A percentile compares a stretch with the other conserved stretches of the same genome.
These are phyloP conservation scores for Colletotrichum sp. DNA, from an alignment of 2,329 filamentous ascomycete species.

Conservation along the genomic window DNA sequence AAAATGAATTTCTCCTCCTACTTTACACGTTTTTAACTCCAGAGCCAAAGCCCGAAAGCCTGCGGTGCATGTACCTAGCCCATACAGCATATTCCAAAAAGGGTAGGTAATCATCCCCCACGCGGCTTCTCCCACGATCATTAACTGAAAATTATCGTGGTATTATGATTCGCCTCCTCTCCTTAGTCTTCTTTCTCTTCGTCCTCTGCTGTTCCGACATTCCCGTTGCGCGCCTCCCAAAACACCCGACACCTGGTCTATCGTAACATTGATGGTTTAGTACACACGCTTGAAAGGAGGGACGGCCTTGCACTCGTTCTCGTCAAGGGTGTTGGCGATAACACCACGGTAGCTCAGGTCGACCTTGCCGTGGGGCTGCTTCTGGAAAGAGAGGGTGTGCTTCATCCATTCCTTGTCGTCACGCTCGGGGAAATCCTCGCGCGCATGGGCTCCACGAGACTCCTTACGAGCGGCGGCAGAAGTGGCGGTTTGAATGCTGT, in stretches of 20 bases:
- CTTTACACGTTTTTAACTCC: constrained; percentile 22
- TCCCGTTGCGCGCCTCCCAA: neutral
- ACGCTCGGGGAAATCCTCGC: constrained; percentile 95
- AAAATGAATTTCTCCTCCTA: constrained; percentile 20
- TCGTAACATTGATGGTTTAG: constrained; percentile 50
- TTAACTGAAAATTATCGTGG: constrained; percentile 8
- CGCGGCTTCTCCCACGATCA: constrained; percentile 14
- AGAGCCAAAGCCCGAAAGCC: constrained; percentile 19
- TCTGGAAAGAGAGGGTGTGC: constrained; percentile 97
- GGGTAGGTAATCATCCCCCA: neutral
- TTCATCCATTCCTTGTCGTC: constrained; percentile 99
- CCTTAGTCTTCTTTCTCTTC: neutral
- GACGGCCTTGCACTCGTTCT: constrained; percentile 94
- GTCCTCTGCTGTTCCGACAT: neutral
- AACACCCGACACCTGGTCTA: constrained; percentile 17
- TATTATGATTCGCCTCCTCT: constrained; percentile 8
- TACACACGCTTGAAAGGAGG: constrained; percentile 96
- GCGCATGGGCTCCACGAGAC: constrained; percentile 94
- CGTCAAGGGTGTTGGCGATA: constrained; percentile 83
- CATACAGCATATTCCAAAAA: neutral
- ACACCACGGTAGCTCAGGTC: constrained; percentile 88
- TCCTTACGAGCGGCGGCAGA: constrained; percentile 95
- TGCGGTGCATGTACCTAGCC: constrained; percentile 11
- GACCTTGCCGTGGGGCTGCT: constrained; percentile 84
- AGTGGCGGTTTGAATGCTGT: constrained; percentile 85